Evolutionary conservation across 495 filamentous ascomycete genomes (phyloP), one percentile per base, ranked within the genome.

Genomic region (Saxispiralis lemnorum): DNA sequence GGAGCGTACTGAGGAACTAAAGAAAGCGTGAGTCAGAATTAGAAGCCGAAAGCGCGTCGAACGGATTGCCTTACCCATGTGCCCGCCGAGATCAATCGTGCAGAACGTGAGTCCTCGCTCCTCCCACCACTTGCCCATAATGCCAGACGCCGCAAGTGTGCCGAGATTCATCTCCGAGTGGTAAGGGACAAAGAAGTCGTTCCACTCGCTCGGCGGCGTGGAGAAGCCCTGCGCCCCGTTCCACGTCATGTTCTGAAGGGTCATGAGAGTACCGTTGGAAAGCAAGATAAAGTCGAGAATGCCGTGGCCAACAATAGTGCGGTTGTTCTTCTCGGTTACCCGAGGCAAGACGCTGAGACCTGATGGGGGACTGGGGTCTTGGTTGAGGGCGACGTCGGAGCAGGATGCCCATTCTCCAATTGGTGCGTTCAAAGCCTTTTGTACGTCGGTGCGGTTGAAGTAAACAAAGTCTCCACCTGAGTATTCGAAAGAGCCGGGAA

Each of bases 161-260:
- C 45, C 43, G 9, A 45, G 38, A 16, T 43, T 53, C 13, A 39
- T 16, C 12, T 59, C 55, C 9, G 12, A 24, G 38, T 64, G 60
- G 34, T 63, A 63, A 11, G 61, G 61, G 16, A 63, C 61, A 48
- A 45, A 62, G 47, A 63, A 62, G 18, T 57, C 49, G 17, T 48
- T 39, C 49, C 49, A 52, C n/a, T 47, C 49, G n/a, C n/a, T 24
- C 3, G 60, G 60, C 18, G 31, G 43, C n/a, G 34, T n/a, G 28
- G 54, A 54, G 63, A 88, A 87, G 0, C 83, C 83, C 43, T 77
- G 71, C 11, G 56, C 55, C 5, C 83, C 83, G 43, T 73, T 71
- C 78, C 79, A 88, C 0, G 81, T 87, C 81, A 88, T 83, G 56
- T 86, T 87, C 52, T 89, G 81, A 32, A 88, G 79, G 15, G 70